Base-by-base conservation (phyloP, 2,329 filamentous ascomycete genomes). In the Dothideomycetes sp. region DNA sequence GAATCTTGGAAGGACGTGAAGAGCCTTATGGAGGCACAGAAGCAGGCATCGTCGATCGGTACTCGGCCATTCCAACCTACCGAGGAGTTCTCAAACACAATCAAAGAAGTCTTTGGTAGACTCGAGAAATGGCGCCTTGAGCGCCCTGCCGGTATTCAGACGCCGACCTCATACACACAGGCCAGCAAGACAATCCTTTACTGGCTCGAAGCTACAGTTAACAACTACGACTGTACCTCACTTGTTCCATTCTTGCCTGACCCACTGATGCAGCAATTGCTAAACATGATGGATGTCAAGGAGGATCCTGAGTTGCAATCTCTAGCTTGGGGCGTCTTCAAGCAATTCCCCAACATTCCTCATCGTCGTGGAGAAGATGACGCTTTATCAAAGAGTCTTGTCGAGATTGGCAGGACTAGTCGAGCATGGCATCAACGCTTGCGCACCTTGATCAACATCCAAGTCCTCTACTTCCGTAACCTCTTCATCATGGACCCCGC, bases 241-340 rank as follows among this genome's bases (percentile, higher is more conserved):
- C 75, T 98, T 11, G 78, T 93, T 13, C 78, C 81, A 3, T 96
- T 95, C 73, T 96, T 98, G 68, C 83, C 87, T 0, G 74, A 84
- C 24, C 72, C 82, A 0, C 89, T 96, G 56, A 91, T 94, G 60
- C 84, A 91, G 53, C 84, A 95, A 59, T 75, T 98, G 11, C 68
- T 98, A 38, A 88, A 98, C 68, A 98, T 98, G 91, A 98, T 98
- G 89, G 91, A 98, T 56, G 86, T 98, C 59, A 96, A 96, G 61
- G 91, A 98, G 61, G 91, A 98, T 54, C 87, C 86, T 0, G 93
- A 98, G 61, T 73, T 98, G 2, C 93, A 95, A 70, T 82, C 84
- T 8, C 73, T 95, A 7, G 89, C 91, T 0, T 98, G 96, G 58
- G 87, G 94, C 56, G 91, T 98, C 29, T 98, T 96, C 68, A 82